These are phyloP conservation scores for Echria macrotheca DNA, from an alignment of 495 filamentous ascomycete genomes.

Conservation along the genomic window DNA sequence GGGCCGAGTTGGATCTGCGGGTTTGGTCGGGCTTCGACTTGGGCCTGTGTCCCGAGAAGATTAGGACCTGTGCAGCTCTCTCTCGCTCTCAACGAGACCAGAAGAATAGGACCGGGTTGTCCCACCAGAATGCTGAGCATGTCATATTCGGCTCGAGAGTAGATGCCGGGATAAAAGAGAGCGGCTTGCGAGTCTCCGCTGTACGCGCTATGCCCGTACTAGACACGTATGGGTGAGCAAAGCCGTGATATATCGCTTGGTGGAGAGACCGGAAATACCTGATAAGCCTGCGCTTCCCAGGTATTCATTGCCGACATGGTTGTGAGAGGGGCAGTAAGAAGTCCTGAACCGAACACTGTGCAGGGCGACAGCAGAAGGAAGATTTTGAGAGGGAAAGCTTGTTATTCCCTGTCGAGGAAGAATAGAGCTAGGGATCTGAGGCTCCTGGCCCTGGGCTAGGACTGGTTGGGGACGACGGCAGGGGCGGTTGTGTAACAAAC, in stretches of 20 bases:
- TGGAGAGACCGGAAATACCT: conserved; percentile 9
- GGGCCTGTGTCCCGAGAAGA: conserved; percentile 23
- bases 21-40: conserved; percentile 36
- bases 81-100: background rate
- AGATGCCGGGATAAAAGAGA: conserved; percentile 45
- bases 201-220: background rate
- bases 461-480: conserved; percentile 4
- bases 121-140: conserved; percentile 45
- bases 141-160: conserved; percentile 41
- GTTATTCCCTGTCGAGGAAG: background rate
- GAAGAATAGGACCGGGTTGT: background rate
- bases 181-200: conserved; percentile 23
- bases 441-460: background rate
- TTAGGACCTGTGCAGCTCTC: background rate
- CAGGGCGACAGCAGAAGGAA: background rate
- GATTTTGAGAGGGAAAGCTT: background rate
- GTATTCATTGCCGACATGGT: conserved; percentile 16
- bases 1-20: conserved; percentile 40
- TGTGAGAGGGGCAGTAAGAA: background rate
- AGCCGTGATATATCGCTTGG: background rate
- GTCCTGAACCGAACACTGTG: background rate
- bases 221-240: no score
- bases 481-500: conserved; percentile 12
- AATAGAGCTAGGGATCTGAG: conserved; percentile 1
- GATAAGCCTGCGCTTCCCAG: conserved; percentile 22